phyloP scores from a whole-genome alignment of 257 asterid species.

The Eustoma russellianum region DNA sequence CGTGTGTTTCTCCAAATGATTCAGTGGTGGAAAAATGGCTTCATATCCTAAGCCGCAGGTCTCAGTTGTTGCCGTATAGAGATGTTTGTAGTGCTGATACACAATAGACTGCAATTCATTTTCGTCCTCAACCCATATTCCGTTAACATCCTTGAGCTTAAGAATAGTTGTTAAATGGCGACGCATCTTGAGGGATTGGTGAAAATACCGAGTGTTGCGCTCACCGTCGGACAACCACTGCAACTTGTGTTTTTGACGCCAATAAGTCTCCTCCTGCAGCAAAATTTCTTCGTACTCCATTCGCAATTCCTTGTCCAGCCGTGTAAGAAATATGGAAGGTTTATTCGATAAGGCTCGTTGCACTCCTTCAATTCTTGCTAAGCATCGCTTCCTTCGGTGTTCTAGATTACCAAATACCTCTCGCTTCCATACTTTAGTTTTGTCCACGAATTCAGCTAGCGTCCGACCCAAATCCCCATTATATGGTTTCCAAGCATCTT shows the following conservation, averaged over 20 bases:
- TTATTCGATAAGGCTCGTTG: neutral
- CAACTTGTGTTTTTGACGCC: no score
- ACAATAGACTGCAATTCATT: neutral
- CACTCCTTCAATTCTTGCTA: no score
- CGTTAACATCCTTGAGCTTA: neutral
- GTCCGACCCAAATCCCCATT: neutral
- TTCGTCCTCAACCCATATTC: neutral
- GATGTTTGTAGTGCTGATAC: no score
- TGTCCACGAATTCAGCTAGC: neutral
- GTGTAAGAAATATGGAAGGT: neutral
- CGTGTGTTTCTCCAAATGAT: neutral
- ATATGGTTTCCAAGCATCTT: neutral
- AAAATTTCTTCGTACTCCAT: no score
- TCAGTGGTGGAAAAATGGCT: neutral
- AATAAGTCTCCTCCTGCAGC: no score
- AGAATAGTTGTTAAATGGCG: no score
- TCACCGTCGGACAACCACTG: neutral
- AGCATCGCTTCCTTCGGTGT: no score
- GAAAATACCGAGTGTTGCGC: neutral
- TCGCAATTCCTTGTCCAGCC: neutral
- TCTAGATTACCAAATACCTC: neutral
- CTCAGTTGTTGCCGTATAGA: neutral
- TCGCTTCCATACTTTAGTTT: neutral
- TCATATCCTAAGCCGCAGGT: neutral
- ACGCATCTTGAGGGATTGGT: no score